Conservation (phyloP, 352 stramenopile genomes). For the Plasmopara viticola region DNA sequence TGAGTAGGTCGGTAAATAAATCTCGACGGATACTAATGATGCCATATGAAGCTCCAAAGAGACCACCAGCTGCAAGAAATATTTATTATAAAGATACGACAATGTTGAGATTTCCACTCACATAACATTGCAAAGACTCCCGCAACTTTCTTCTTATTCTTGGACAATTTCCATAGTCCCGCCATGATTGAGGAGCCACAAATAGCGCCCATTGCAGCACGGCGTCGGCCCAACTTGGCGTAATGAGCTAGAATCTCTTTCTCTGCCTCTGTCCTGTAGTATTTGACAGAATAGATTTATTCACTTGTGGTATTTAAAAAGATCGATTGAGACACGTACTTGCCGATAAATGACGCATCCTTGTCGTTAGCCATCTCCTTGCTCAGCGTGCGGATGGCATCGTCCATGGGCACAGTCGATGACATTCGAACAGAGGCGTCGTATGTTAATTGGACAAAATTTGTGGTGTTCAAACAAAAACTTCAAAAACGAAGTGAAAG, state of each 20-base stretch:
- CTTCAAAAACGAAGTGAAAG: no score
- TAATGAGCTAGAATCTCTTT: slow-evolving; percentile 55
- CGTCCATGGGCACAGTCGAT: slow-evolving; percentile 33
- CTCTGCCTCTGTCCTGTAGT: slow-evolving; percentile 49
- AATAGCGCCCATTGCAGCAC: slow-evolving; percentile 35
- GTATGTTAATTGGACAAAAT: slow-evolving; percentile 16
- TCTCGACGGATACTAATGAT: slow-evolving; percentile 61
- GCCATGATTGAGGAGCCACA: slow-evolving; percentile 27
- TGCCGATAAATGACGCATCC: slow-evolving; percentile 42
- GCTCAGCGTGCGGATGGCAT: slow-evolving; percentile 61
- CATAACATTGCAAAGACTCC: slow-evolving; percentile 36
- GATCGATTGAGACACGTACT: slow-evolving; percentile 26
- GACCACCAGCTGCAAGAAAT: slow-evolving; percentile 32
- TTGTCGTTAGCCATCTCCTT: slow-evolving; percentile 48
- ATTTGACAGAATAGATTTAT: not conserved
- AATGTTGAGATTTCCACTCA: slow-evolving; percentile 14
- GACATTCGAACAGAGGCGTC: not conserved
- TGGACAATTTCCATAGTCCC: slow-evolving; percentile 38
- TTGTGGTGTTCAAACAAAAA: no score
- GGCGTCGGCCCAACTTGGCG: slow-evolving; percentile 37
- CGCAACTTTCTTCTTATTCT: slow-evolving; percentile 30
- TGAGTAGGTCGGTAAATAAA: slow-evolving; percentile 63
- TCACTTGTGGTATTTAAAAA: no score
- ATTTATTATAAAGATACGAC: not conserved
- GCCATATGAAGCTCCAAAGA: slow-evolving; percentile 61